A percentile compares a stretch with the other conserved stretches of the same genome.
These are phyloP conservation scores for Boletus tylopilopsis DNA, from an alignment of 768 basidiomycete genomes.

Conservation along the genomic window DNA sequence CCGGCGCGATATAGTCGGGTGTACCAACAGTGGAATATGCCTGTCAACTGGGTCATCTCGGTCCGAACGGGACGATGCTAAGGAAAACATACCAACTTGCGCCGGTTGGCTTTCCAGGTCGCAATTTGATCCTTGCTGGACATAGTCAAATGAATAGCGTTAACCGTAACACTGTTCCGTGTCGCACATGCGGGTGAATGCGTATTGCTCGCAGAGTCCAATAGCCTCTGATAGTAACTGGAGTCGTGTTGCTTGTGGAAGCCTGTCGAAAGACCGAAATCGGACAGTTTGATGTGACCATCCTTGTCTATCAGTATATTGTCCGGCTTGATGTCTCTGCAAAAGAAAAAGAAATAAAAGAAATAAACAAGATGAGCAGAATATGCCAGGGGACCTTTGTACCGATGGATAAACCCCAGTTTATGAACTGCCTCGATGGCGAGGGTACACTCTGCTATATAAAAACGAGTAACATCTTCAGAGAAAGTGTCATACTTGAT, in stretches of 20 bases:
- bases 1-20: slow-evolving; percentile 95
- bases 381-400: background rate
- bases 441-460: slow-evolving; percentile 97
- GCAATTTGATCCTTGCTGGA: slow-evolving; percentile 90
- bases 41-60: slow-evolving; percentile 34
- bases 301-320: slow-evolving; percentile 90
- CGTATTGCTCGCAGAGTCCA: slow-evolving; percentile 59
- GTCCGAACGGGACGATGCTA: background rate
- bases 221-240: slow-evolving; percentile 85
- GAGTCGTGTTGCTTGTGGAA: slow-evolving; percentile 99
- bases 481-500: slow-evolving; percentile 99
- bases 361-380: background rate
- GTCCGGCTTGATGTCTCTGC: slow-evolving; percentile 97
- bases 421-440: slow-evolving; percentile 98
- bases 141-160: slow-evolving; percentile 96
- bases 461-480: slow-evolving; percentile 96
- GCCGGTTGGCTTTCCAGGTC: slow-evolving; percentile 97
- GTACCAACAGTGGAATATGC: slow-evolving; percentile 98
- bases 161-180: slow-evolving; percentile 95
- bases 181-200: slow-evolving; percentile 44
- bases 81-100: slow-evolving; percentile 74
- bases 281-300: slow-evolving; percentile 96
- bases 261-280: slow-evolving; percentile 98
- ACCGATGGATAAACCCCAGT: slow-evolving; percentile 98
- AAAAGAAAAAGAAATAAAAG: background rate